These are phyloP conservation scores for Metschnikowia vanudenii DNA, from an alignment of 805 yeast genomes.

Conservation along the genomic window DNA sequence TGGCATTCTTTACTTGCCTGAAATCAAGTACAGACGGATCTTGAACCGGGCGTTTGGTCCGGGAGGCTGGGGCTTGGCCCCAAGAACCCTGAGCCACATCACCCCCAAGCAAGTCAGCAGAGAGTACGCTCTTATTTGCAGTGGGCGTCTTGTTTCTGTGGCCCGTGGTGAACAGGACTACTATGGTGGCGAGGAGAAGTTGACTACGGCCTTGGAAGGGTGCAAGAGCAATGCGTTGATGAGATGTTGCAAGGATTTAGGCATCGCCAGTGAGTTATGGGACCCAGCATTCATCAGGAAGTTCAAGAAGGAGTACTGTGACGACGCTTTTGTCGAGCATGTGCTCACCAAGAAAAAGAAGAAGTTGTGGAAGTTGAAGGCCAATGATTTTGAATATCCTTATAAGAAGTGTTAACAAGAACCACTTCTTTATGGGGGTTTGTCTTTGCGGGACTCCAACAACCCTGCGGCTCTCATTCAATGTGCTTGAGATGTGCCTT, in stretches of 20 bases:
- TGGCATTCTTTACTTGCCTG: conserved; percentile 88
- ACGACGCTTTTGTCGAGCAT: conserved; percentile 83
- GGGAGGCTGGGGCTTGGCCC: conserved; percentile 98
- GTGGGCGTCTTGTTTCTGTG: conserved; percentile 84
- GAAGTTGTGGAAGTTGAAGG: conserved; percentile 85
- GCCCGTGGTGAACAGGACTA: conserved; percentile 97
- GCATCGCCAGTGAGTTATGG: conserved; percentile 96
- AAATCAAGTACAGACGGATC: conserved; percentile 89
- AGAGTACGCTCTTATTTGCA: conserved; percentile 84
- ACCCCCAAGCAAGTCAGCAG: conserved; percentile 76
- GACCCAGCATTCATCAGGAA: conserved; percentile 79
- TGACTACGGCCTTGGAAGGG: conserved; percentile 96
- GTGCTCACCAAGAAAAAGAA: conserved; percentile 78
- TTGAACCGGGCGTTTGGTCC: conserved; percentile 93
- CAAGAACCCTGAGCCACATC: conserved; percentile 80
- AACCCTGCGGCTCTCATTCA: too few relatives aligned
- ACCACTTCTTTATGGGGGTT: too few relatives aligned
- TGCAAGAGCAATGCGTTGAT: conserved; percentile 94
- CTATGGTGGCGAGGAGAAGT: conserved; percentile 74
- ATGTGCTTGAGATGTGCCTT: too few relatives aligned
- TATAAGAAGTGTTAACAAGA: conserved; percentile 46
- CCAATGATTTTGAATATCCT: conserved; percentile 81
- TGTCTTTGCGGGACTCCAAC: too few relatives aligned
- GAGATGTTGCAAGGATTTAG: conserved; percentile 97
- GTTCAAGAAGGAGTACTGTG: conserved; percentile 53